Evolutionary conservation across 2,329 filamentous ascomycete species (phyloP), one percentile per base, ranked within the genome.

Genomic region (Paramyrothecium sp.): DNA sequence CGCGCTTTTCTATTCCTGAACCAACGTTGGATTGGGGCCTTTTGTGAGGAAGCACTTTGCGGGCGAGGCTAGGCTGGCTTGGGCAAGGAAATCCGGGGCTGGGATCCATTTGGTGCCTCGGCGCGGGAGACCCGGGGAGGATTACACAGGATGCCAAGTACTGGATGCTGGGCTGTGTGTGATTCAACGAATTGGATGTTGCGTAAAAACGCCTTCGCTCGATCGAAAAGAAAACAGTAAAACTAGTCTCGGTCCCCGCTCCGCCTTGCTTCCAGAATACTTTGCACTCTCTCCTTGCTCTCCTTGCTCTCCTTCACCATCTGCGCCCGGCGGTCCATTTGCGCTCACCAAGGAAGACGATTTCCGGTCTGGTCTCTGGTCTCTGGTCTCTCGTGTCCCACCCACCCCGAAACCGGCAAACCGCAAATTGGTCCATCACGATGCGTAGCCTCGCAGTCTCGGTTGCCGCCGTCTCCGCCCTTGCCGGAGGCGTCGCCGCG

Each of bases 401-500:
- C 26, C 26, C 26, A 44, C 5, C 38, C n/a, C n/a, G n/a, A 16
- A 44, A 16, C 13, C 38, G 38, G 5, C 38, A 5, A 38, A 16
- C 38, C 5, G 38, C 38, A 16, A 44, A 7, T 44, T 16, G 5
- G 13, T 17, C 38, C 13, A 19, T 19, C 38, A 44, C 5, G 38
- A 44, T 44, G 38, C 38, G 38, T 44, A 19, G 38, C n/a, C 38
- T 44, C n/a, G 38, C 38, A 17, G 38, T 44, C 13, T 44, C 38
- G n/a, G 51, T 22, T 3, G 51, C n/a, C 13, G 51, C 67, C 26
- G 38, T 66, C 49, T 65, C 67, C 19, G 57, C 69, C 13, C 30
- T 69, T 47, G 65, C 63, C 54, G 65, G 64, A 49, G 55, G 62
- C 30, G 62, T 63, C 8, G 51, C 62, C 53, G 63, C 62, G 23